These are phyloP conservation scores for Blastocrithidia nonstop DNA, from an alignment of 208 protist species.

Conservation along the genomic window DNA sequence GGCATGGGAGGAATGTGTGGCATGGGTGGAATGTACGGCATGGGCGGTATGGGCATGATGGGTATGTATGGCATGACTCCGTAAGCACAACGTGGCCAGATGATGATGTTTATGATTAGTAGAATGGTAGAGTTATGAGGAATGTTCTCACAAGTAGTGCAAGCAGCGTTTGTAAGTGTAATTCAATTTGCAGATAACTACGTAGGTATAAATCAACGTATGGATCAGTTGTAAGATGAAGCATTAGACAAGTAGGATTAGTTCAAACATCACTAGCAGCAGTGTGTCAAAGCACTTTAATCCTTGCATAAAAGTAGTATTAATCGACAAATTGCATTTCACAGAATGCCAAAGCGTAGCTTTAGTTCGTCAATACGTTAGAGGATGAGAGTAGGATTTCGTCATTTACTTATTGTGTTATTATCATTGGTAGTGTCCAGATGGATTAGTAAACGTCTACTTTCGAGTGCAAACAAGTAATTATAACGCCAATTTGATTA, in stretches of 20 bases:
- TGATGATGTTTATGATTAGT: conserved; percentile 81
- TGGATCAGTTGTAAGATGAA: conserved; percentile 37
- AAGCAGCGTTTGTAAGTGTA: conserved; percentile 65
- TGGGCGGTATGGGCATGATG: conserved; percentile 34
- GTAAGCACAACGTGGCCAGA: conserved; percentile 69
- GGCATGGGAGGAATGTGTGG: conserved; percentile 38
- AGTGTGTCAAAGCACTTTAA: conserved; percentile 16
- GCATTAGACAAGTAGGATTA: conserved; percentile 25
- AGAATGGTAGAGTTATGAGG: conserved; percentile 73
- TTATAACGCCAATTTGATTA: too few species aligned
- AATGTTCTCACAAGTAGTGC: conserved; percentile 75
- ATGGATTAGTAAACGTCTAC: too few species aligned
- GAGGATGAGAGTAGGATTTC: too few species aligned
- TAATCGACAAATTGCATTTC: too few species aligned
- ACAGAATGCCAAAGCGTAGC: too few species aligned
- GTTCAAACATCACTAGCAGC: conserved; percentile 14
- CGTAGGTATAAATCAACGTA: conserved; percentile 49
- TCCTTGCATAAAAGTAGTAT: too few species aligned
- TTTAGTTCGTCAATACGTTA: too few species aligned
- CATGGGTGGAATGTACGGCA: conserved; percentile 28
- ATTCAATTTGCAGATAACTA: conserved; percentile 76
- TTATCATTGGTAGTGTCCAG: too few species aligned
- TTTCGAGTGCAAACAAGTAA: too few species aligned
- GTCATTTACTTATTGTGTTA: too few species aligned
- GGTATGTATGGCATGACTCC: conserved; percentile 67